phyloP scores from a whole-genome alignment of 305 asterid species.

The Fraxinus albicans region DNA sequence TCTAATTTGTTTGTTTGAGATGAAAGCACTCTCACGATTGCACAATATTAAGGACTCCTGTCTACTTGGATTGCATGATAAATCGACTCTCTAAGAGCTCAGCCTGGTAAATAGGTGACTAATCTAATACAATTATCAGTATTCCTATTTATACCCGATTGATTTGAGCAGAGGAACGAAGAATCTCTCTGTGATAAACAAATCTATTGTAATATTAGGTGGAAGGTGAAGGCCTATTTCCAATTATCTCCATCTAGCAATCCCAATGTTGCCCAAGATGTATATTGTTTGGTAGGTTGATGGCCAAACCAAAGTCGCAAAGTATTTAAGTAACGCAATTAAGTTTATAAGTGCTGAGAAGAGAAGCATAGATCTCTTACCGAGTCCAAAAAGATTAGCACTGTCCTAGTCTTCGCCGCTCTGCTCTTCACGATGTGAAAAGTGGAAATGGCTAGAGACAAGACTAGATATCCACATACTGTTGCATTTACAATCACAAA shows the following conservation, averaged over 20 bases:
- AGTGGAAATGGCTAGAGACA: constrained; percentile 60
- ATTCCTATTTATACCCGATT: not conserved
- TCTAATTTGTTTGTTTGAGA: not conserved
- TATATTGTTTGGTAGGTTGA: not conserved
- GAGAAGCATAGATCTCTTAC: constrained; percentile 29
- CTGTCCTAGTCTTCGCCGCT: constrained; percentile 54
- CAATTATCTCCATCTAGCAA: not conserved
- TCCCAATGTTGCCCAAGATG: not conserved
- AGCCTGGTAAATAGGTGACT: not conserved
- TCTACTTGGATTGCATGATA: not conserved
- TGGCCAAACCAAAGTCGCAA: not conserved
- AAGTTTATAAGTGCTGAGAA: not conserved
- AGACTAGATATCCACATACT: constrained; percentile 63
- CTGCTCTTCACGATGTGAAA: constrained; percentile 54
- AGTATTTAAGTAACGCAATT: not conserved
- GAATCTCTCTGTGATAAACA: not conserved
- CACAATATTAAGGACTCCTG: not conserved
- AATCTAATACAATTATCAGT: not conserved
- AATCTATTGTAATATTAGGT: not conserved
- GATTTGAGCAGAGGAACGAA: not conserved
- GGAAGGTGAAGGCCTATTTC: not conserved
- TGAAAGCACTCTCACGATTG: not conserved
- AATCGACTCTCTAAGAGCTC: not conserved
- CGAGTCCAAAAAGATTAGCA: constrained; percentile 58
- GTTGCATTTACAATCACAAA: constrained; percentile 54